Percentiles rank a stretch among this genome's conserved stretches.
Conservation (phyloP, 495 filamentous ascomycete genomes). For the Aspergillus wentii region DNA sequence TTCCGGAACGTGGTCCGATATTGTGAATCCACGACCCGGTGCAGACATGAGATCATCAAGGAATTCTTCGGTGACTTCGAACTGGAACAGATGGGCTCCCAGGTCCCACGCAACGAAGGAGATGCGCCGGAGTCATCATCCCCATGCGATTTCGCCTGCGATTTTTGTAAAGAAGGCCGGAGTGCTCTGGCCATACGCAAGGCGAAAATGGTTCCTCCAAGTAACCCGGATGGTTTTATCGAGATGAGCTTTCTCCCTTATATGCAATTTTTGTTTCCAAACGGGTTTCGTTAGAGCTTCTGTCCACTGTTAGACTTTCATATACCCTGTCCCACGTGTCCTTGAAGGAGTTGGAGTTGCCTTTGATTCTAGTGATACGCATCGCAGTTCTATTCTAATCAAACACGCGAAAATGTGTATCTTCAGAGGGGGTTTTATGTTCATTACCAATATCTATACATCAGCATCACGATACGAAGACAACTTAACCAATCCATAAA, state of each 20-base stretch:
- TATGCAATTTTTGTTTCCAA: slow-evolving; percentile 17
- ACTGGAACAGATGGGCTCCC: slow-evolving; percentile 36
- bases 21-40: slow-evolving; percentile 69
- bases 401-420: too few relatives aligned
- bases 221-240: slow-evolving; percentile 9
- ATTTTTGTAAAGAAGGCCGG: slow-evolving; percentile 75
- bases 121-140: slow-evolving; percentile 9
- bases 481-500: too few relatives aligned
- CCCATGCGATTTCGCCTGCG: slow-evolving; percentile 80
- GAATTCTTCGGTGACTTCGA: slow-evolving; percentile 74
- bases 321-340: too few relatives aligned
- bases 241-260: slow-evolving; percentile 8
- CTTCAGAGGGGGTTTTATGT: too few relatives aligned
- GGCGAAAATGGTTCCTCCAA: slow-evolving; percentile 25
- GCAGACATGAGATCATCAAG: slow-evolving; percentile 72
- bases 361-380: too few relatives aligned
- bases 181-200: slow-evolving; percentile 59
- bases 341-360: too few relatives aligned
- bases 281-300: slow-evolving; percentile 9
- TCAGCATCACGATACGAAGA: too few relatives aligned
- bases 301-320: too few relatives aligned
- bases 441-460: too few relatives aligned
- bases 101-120: slow-evolving; percentile 12
- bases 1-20: slow-evolving; percentile 65
- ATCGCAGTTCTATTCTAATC: too few relatives aligned